Evolutionary conservation across 192 early-diverging fungal species (phyloP).

Genomic region (Entomortierella beljakovae): DNA sequence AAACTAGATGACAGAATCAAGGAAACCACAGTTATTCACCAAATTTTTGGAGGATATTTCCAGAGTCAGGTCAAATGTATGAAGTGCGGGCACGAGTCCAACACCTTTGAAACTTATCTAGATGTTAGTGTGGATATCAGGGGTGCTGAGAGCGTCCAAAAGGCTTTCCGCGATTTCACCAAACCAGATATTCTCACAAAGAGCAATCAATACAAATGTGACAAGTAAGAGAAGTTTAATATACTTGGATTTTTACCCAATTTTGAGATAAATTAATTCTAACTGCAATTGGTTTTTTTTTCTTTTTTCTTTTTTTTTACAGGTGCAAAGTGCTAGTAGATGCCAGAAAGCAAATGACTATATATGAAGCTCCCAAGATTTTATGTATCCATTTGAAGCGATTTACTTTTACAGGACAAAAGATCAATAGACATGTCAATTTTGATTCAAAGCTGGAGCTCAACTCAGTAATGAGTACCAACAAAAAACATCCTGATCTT

Average conservation of each 20-base stretch:
- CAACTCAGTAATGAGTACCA: constrained; percentile 66
- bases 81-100: constrained; percentile 76
- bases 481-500: constrained; percentile 23
- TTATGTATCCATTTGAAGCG: constrained; percentile 88
- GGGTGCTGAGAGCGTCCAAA: constrained; percentile 68
- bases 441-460: constrained; percentile 76
- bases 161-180: constrained; percentile 79
- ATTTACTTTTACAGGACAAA: constrained; percentile 74
- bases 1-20: constrained; percentile 78
- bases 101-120: constrained; percentile 81
- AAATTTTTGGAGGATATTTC: constrained; percentile 87
- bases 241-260: background rate
- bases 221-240: constrained; percentile 69
- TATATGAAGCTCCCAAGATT: constrained; percentile 77
- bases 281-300: background rate
- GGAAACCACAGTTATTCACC: constrained; percentile 80
- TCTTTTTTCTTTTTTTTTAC: constrained; percentile 3
- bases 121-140: constrained; percentile 85
- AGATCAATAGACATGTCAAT: constrained; percentile 72
- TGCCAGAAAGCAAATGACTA: constrained; percentile 84
- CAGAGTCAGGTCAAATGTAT: constrained; percentile 83
- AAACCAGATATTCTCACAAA: constrained; percentile 73
- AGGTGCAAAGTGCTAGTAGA: constrained; percentile 83
- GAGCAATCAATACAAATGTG: constrained; percentile 84
- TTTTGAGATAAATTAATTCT: background rate